Conservation (phyloP, 345 rosid species). For the Hibiscus trionum region DNA sequence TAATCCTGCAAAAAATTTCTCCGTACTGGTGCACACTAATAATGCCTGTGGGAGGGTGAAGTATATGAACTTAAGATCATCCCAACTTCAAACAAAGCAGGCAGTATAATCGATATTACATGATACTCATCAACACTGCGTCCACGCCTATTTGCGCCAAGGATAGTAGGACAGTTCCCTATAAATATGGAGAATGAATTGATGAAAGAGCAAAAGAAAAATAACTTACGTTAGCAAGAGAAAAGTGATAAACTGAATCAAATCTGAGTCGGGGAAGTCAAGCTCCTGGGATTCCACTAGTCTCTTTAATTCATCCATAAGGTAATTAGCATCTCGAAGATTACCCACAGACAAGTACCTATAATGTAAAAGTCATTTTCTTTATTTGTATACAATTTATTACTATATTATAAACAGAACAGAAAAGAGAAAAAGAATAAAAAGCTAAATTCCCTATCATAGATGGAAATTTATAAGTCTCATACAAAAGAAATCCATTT, state of each 20-base stretch:
- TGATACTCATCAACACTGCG: background rate
- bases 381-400: background rate
- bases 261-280: background rate
- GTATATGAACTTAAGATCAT: background rate
- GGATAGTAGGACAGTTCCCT: background rate
- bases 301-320: constrained; percentile 71
- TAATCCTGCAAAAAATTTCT: too few relatives aligned
- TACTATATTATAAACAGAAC: background rate
- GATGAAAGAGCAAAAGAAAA: background rate
- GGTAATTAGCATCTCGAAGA: constrained; percentile 68
- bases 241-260: constrained; percentile 6
- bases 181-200: background rate
- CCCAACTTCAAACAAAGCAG: background rate
- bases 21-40: too few relatives aligned
- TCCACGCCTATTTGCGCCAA: background rate
- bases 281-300: constrained; percentile 16
- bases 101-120: background rate
- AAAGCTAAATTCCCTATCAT: background rate
- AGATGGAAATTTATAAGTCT: background rate
- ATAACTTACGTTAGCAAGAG: constrained; percentile 33
- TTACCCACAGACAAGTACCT: constrained; percentile 86
- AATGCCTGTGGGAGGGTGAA: background rate
- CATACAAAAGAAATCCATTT: background rate
- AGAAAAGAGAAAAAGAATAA: too few relatives aligned
- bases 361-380: constrained; percentile 11